These are phyloP conservation scores for Xylaria grammica DNA, from an alignment of 495 filamentous ascomycete species.

Conservation along the genomic window DNA sequence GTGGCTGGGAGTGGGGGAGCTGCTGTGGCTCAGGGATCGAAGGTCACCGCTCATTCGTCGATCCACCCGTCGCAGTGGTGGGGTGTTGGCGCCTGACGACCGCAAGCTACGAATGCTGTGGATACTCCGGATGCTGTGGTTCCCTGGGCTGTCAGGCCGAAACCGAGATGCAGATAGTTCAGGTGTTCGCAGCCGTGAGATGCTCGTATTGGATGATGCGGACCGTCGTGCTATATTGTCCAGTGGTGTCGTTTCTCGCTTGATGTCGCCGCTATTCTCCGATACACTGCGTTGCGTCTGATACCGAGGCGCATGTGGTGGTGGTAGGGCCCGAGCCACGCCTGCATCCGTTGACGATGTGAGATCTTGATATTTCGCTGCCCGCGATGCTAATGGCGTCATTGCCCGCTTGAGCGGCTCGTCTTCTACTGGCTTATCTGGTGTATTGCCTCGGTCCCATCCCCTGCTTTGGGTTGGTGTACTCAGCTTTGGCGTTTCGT, in stretches of 20 bases:
- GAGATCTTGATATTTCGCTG: slow-evolving; percentile 18
- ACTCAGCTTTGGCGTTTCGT: slow-evolving; percentile 30
- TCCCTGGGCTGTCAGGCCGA: slow-evolving; percentile 65
- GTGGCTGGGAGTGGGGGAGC: slow-evolving; percentile 30
- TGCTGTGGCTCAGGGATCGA: slow-evolving; percentile 65
- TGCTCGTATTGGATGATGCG: slow-evolving; percentile 54
- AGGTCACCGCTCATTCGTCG: slow-evolving; percentile 81
- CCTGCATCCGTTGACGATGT: neutral
- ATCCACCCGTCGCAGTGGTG: slow-evolving; percentile 72
- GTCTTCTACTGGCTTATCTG: slow-evolving; percentile 16
- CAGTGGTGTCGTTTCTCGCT: slow-evolving; percentile 32
- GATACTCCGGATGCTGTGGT: slow-evolving; percentile 51
- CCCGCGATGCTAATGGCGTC: slow-evolving; percentile 6
- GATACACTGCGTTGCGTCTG: slow-evolving; percentile 44
- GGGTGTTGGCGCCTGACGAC: slow-evolving; percentile 51
- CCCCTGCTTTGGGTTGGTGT: slow-evolving; percentile 25
- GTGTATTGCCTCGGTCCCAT: slow-evolving; percentile 17
- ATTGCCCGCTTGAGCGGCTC: slow-evolving; percentile 26
- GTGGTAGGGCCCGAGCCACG: neutral
- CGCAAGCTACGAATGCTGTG: slow-evolving; percentile 24
- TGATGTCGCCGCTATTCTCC: slow-evolving; percentile 29
- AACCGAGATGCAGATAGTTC: slow-evolving; percentile 53
- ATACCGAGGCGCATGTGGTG: slow-evolving; percentile 14
- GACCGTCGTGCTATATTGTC: slow-evolving; percentile 45
- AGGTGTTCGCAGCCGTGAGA: slow-evolving; percentile 62